A percentile compares a stretch with the other conserved stretches of the same genome.
Evolutionary conservation across 345 rosid genomes (phyloP).

Genomic region (Psidium friedrichsthalianum): DNA sequence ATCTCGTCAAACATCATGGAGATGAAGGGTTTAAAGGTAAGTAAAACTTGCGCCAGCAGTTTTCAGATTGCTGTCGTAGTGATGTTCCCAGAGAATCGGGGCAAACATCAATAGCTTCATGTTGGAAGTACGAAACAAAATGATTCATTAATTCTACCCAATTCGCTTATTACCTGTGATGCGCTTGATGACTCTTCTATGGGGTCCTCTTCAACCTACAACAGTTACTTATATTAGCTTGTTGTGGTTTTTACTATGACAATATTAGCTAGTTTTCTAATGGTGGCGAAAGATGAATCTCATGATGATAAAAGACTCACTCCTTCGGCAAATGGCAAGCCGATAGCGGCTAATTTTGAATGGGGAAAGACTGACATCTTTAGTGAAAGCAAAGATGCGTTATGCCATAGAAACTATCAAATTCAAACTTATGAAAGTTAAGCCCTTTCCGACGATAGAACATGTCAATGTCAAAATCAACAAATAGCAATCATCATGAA

Average conservation of each 20-base stretch:
- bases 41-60: neutral
- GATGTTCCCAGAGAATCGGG: neutral
- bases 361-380: neutral
- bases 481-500: neutral
- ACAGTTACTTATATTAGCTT: neutral
- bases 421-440: neutral
- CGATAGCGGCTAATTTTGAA: neutral
- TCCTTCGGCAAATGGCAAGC: neutral
- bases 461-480: neutral
- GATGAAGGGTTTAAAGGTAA: neutral
- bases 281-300: neutral
- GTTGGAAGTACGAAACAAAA: neutral
- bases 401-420: neutral
- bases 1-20: neutral
- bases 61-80: neutral
- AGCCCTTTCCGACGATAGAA: neutral
- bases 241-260: neutral
- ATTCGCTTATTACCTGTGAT: slow-evolving; percentile 23
- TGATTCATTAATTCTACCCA: neutral
- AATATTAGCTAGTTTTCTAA: neutral
- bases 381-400: neutral
- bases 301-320: neutral
- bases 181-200: slow-evolving; percentile 37
- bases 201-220: slow-evolving; percentile 40
- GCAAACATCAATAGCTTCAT: neutral